These are phyloP conservation scores for Bruguiera gymnorhiza DNA, from an alignment of 345 rosid species.

Conservation along the genomic window DNA sequence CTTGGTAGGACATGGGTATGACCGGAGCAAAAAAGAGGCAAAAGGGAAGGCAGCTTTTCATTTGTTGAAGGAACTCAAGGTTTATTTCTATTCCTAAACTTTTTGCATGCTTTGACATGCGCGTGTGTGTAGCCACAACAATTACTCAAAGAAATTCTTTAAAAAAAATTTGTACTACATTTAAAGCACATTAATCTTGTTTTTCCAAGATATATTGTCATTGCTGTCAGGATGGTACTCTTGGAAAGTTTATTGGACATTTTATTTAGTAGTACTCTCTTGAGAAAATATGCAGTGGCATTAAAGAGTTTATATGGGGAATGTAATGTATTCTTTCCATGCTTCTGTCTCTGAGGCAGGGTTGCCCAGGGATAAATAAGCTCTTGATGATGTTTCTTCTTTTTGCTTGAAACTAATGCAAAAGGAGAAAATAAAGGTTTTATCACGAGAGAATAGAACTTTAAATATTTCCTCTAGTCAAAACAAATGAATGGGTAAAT, in stretches of 20 bases:
- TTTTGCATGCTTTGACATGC: not conserved
- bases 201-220: not conserved
- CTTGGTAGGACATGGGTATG: conserved; percentile 60
- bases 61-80: conserved; percentile 79
- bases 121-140: not conserved
- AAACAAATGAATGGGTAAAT: conserved; percentile 8
- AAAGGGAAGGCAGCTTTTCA: conserved; percentile 75
- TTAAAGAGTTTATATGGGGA: too few species aligned
- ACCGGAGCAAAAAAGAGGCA: conserved; percentile 60
- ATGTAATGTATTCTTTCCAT: too few species aligned
- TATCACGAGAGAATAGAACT: not conserved
- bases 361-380: too few species aligned
- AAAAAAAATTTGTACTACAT: not conserved
- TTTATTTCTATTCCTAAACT: conserved; percentile 25
- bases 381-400: too few species aligned
- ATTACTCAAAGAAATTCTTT: not conserved
- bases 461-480: not conserved
- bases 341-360: too few species aligned
- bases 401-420: too few species aligned
- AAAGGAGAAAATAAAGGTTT: not conserved
- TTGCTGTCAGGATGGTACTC: not conserved
- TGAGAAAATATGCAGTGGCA: too few species aligned
- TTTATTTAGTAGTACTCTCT: too few species aligned
- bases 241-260: too few species aligned
- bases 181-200: not conserved